Evolutionary conservation across 805 yeast species (phyloP).

Genomic region (Lipomyces orientalis): DNA sequence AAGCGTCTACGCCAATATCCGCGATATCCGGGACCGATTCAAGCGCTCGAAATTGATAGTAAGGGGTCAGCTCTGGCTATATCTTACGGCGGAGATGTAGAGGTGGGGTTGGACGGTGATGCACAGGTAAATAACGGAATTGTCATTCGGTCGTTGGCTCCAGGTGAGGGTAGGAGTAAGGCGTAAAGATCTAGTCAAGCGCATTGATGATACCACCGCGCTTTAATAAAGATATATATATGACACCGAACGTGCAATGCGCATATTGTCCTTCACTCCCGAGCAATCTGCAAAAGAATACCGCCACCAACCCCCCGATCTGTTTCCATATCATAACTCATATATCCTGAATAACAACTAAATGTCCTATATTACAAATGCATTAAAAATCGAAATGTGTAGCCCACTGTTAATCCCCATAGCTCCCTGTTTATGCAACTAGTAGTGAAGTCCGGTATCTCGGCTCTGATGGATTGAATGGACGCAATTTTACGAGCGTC

Average conservation of each 20-base stretch:
- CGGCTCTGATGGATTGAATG: conserved; percentile 16
- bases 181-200: conserved; percentile 31
- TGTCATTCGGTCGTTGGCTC: conserved; percentile 27
- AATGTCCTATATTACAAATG: conserved; percentile 1
- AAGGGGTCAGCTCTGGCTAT: conserved; percentile 49
- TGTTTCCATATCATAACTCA: not conserved
- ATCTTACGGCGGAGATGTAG: conserved; percentile 56
- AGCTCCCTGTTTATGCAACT: not conserved
- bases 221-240: not conserved
- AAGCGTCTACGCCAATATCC: conserved; percentile 54
- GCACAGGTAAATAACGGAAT: conserved; percentile 21
- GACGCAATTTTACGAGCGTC: conserved; percentile 20
- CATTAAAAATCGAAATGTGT: not conserved
- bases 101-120: conserved; percentile 2
- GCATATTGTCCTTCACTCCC: not conserved
- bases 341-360: not conserved
- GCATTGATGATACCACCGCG: not conserved
- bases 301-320: not conserved
- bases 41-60: conserved; percentile 48
- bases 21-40: conserved; percentile 49
- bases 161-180: conserved; percentile 42
- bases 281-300: not conserved
- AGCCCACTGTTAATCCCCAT: not conserved
- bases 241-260: not conserved
- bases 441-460: conserved; percentile 11